A percentile compares a stretch with the other conserved stretches of the same genome.
Conservation (phyloP, 2,329 filamentous ascomycete genomes). For the Bipolaris cookei region DNA sequence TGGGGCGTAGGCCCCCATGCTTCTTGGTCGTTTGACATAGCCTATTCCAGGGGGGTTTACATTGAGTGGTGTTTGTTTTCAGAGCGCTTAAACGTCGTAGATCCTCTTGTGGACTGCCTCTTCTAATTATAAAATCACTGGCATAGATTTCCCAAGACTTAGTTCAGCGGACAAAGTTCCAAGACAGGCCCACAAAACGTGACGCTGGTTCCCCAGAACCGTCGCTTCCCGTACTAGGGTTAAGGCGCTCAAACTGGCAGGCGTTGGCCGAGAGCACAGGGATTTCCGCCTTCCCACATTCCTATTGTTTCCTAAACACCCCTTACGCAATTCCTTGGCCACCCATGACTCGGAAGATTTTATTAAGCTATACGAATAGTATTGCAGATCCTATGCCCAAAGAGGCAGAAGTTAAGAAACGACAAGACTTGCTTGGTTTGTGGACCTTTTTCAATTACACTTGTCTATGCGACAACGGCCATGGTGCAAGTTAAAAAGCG, state of each 20-base stretch:
- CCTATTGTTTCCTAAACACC: not conserved
- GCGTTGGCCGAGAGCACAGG: slow-evolving; percentile 4
- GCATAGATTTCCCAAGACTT: not conserved
- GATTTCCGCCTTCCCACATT: not conserved
- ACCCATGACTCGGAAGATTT: not conserved
- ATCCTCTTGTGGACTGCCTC: not conserved
- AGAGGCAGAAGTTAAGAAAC: slow-evolving; percentile 15
- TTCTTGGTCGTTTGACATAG: not conserved
- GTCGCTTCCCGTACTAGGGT: slow-evolving; percentile 7
- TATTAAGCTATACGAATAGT: not conserved
- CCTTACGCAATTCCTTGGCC: slow-evolving; percentile 4
- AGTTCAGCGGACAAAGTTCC: slow-evolving; percentile 2
- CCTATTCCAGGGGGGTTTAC: no score
- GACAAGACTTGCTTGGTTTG: slow-evolving; percentile 5
- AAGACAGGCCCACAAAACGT: not conserved
- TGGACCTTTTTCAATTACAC: not conserved
- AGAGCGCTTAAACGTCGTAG: no score
- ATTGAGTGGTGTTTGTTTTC: no score
- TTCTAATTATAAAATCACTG: not conserved
- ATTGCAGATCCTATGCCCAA: not conserved
- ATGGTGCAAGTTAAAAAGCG: slow-evolving; percentile 5
- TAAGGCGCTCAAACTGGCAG: slow-evolving; percentile 1
- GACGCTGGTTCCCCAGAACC: not conserved
- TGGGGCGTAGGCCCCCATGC: no score
- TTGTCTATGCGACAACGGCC: not conserved